Evolutionary conservation across 2,329 filamentous ascomycete species (phyloP).

Genomic region (Trichophyton schoenleinii): DNA sequence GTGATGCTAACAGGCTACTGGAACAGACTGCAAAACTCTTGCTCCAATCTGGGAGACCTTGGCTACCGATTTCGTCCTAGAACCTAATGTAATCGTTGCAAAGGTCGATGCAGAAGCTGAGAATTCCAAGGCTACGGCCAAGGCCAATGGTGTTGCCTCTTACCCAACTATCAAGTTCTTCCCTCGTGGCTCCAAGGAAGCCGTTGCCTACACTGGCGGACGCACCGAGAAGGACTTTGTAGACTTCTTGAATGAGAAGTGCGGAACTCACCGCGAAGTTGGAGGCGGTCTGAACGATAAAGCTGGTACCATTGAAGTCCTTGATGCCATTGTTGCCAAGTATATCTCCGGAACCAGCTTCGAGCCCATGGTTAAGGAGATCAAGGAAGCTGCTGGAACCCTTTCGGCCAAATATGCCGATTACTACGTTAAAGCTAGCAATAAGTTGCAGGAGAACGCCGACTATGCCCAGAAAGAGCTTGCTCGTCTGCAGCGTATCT

Average conservation of each 20-base stretch:
- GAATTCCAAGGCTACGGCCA: slow-evolving; percentile 65
- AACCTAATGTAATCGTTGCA: slow-evolving; percentile 70
- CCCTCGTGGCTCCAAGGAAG: slow-evolving; percentile 64
- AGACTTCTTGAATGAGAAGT: slow-evolving; percentile 73
- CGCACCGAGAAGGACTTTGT: slow-evolving; percentile 67
- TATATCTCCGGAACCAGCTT: slow-evolving; percentile 48
- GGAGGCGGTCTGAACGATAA: slow-evolving; percentile 67
- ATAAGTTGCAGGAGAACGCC: slow-evolving; percentile 68
- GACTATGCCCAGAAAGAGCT: slow-evolving; percentile 78
- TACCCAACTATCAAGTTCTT: slow-evolving; percentile 99
- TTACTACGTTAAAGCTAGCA: slow-evolving; percentile 87
- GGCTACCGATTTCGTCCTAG: slow-evolving; percentile 65
- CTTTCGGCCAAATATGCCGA: slow-evolving; percentile 72
- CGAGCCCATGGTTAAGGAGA: slow-evolving; percentile 54
- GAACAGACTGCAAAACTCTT: slow-evolving; percentile 84
- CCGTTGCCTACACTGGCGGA: slow-evolving; percentile 59
- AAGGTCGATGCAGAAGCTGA: slow-evolving; percentile 91
- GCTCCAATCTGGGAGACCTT: slow-evolving; percentile 83
- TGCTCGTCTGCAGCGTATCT: slow-evolving; percentile 61
- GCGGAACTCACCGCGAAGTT: slow-evolving; percentile 69
- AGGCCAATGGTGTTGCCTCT: slow-evolving; percentile 63
- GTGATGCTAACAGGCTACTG: neutral
- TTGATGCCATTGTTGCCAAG: slow-evolving; percentile 66
- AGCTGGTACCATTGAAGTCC: slow-evolving; percentile 68
- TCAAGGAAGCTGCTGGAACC: slow-evolving; percentile 55